Percentiles rank a stretch among this genome's conserved stretches.
These are phyloP conservation scores for Pichia cactophila DNA, from an alignment of 1,139 yeast species.

Conservation along the genomic window DNA sequence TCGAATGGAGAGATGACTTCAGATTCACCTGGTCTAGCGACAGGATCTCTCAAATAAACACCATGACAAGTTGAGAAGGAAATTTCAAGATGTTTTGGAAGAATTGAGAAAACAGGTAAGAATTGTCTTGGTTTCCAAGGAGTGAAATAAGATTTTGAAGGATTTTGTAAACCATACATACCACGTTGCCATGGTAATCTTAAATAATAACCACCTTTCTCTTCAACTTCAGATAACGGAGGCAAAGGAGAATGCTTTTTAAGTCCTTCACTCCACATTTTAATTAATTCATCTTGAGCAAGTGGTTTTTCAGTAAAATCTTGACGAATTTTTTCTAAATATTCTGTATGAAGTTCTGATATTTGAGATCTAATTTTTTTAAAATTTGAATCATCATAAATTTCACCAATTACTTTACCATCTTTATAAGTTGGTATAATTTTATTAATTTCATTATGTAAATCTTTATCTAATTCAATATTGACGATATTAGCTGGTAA, in stretches of 20 bases:
- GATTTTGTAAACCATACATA: conserved; percentile 71
- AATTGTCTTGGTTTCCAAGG: conserved; percentile 97
- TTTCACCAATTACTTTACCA: conserved; percentile 33
- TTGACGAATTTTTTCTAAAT: conserved; percentile 43
- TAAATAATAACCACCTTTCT: conserved; percentile 50
- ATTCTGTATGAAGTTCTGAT: conserved; percentile 45
- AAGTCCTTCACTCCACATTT: conserved; percentile 49
- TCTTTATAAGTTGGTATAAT: conserved; percentile 28
- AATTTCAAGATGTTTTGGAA: conserved; percentile 87
- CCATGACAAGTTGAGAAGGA: conserved; percentile 92
- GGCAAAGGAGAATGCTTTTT: conserved; percentile 38
- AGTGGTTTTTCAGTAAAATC: conserved; percentile 23
- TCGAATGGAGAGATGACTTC: conserved; percentile 92
- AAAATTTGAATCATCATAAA: conserved; percentile 31
- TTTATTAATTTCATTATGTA: conserved; percentile 25
- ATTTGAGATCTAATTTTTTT: conserved; percentile 47
- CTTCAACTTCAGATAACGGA: conserved; percentile 41
- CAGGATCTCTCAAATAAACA: conserved; percentile 89
- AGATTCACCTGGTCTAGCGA: conserved; percentile 94
- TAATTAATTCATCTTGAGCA: conserved; percentile 22
- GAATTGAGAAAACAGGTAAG: conserved; percentile 82
- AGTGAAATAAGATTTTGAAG: conserved; percentile 77
- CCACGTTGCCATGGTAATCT: conserved; percentile 69
- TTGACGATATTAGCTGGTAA: conserved; percentile 20
- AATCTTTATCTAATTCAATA: conserved; percentile 17